These are phyloP conservation scores for Botryotinia narcissicola DNA, from an alignment of 2,329 filamentous ascomycete genomes.

Conservation along the genomic window DNA sequence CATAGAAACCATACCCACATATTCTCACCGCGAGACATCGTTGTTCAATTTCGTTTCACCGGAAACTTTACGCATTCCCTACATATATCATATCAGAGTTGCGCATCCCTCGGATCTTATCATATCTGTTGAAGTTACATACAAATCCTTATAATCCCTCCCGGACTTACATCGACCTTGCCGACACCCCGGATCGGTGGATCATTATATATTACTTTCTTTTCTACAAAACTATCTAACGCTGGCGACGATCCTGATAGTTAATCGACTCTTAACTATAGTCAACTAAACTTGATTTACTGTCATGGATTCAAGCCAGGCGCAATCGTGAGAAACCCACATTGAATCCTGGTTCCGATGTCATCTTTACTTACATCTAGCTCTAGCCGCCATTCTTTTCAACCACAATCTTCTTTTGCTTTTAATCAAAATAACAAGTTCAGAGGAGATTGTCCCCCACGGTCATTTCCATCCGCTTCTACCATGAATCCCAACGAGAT, in stretches of 20 bases:
- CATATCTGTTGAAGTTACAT: slow-evolving; percentile 36
- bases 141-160: slow-evolving; percentile 24
- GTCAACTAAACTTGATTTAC: slow-evolving; percentile 34
- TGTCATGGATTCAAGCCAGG: slow-evolving; percentile 52
- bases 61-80: slow-evolving; percentile 43
- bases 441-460: slow-evolving; percentile 46
- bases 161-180: slow-evolving; percentile 14
- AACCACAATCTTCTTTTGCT: slow-evolving; percentile 47
- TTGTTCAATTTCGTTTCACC: slow-evolving; percentile 41
- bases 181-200: slow-evolving; percentile 29
- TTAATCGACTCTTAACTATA: slow-evolving; percentile 27
- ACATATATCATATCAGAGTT: slow-evolving; percentile 42
- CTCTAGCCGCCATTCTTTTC: slow-evolving; percentile 48
- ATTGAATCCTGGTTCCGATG: slow-evolving; percentile 28
- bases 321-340: slow-evolving; percentile 50
- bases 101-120: slow-evolving; percentile 36
- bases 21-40: slow-evolving; percentile 43
- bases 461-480: slow-evolving; percentile 42
- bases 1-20: slow-evolving; percentile 39
- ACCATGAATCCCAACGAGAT: slow-evolving; percentile 54
- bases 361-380: slow-evolving; percentile 42
- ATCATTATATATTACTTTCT: slow-evolving; percentile 28
- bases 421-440: slow-evolving; percentile 51
- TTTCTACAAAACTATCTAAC: slow-evolving; percentile 27
- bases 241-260: slow-evolving; percentile 39